Evolutionary conservation across 257 asterid genomes (phyloP).

Genomic region (Paraleonurus japonicus): DNA sequence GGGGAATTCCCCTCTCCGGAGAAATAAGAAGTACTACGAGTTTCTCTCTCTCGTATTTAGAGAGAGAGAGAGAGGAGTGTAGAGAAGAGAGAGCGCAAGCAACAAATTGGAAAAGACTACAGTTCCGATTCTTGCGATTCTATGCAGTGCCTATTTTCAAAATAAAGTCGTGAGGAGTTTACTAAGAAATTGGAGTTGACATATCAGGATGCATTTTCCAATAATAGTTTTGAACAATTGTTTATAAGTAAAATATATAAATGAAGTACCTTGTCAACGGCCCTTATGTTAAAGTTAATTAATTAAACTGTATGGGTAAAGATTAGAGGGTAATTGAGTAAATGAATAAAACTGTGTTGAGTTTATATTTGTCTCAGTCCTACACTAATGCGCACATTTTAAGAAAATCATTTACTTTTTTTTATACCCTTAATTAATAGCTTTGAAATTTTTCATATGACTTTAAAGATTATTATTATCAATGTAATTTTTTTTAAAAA

Average conservation of each 20-base stretch:
- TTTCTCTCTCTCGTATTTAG: constrained; percentile 25
- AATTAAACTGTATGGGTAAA: too few relatives aligned
- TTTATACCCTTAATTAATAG: too few relatives aligned
- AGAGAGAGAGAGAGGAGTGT: constrained; percentile 9
- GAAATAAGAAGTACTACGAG: neutral
- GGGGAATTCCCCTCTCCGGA: constrained; percentile 13
- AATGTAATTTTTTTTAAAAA: too few relatives aligned
- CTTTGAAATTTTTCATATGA: too few relatives aligned
- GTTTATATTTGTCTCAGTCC: too few relatives aligned
- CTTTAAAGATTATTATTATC: too few relatives aligned
- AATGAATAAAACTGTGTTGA: too few relatives aligned
- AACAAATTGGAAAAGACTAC: constrained; percentile 3
- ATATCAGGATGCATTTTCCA: neutral
- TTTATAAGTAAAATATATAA: neutral
- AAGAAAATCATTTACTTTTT: too few relatives aligned
- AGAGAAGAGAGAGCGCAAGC: neutral
- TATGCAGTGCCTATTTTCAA: constrained; percentile 18
- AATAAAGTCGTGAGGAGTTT: constrained; percentile 21
- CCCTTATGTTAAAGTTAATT: too few relatives aligned
- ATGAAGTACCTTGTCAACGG: neutral
- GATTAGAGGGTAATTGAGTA: too few relatives aligned
- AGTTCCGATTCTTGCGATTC: constrained; percentile 32
- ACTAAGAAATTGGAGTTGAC: neutral
- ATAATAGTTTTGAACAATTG: neutral
- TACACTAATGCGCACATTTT: too few relatives aligned